These are phyloP conservation scores for Boletus sp. DNA, from an alignment of 768 basidiomycete genomes.

Conservation along the genomic window DNA sequence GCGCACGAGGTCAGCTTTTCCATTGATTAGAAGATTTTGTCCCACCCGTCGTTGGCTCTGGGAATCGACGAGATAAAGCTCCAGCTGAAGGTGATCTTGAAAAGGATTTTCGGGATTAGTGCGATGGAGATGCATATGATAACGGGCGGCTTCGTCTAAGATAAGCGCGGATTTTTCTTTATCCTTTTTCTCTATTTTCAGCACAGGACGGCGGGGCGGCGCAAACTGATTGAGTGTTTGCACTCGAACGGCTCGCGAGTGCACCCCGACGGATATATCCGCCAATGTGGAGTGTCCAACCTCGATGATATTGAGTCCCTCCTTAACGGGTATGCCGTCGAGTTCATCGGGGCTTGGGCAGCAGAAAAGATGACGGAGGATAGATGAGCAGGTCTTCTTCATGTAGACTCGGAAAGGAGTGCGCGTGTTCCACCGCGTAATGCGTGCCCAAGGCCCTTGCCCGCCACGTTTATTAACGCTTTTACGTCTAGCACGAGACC, in stretches of 20 bases:
- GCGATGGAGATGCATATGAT: constrained; percentile 55
- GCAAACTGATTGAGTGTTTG: constrained; percentile 45
- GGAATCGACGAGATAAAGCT: constrained; percentile 49
- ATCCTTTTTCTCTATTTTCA: constrained; percentile 38
- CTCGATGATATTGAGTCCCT: constrained; percentile 44
- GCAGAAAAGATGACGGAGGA: constrained; percentile 46
- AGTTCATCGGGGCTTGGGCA: constrained; percentile 29
- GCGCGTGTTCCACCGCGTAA: constrained; percentile 53
- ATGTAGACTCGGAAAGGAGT: constrained; percentile 54
- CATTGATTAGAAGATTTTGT: constrained; percentile 45
- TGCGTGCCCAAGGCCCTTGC: constrained; percentile 51
- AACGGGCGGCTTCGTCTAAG: constrained; percentile 55
- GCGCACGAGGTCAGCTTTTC: constrained; percentile 46
- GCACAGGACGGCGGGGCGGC: constrained; percentile 33
- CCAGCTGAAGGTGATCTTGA: constrained; percentile 47
- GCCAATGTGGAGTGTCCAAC: constrained; percentile 44
- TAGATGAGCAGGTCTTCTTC: constrained; percentile 43
- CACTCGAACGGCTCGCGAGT: constrained; percentile 38
- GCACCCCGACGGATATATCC: constrained; percentile 49
- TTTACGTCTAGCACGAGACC: constrained; percentile 49
- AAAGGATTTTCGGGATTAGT: constrained; percentile 48
- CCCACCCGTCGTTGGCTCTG: constrained; percentile 41
- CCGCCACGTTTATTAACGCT: constrained; percentile 31
- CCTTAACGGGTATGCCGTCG: constrained; percentile 33
- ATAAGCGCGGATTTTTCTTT: constrained; percentile 37